Evolutionary conservation across 2,329 filamentous ascomycete genomes (phyloP).

Genomic region (Thelonectria blattea): DNA sequence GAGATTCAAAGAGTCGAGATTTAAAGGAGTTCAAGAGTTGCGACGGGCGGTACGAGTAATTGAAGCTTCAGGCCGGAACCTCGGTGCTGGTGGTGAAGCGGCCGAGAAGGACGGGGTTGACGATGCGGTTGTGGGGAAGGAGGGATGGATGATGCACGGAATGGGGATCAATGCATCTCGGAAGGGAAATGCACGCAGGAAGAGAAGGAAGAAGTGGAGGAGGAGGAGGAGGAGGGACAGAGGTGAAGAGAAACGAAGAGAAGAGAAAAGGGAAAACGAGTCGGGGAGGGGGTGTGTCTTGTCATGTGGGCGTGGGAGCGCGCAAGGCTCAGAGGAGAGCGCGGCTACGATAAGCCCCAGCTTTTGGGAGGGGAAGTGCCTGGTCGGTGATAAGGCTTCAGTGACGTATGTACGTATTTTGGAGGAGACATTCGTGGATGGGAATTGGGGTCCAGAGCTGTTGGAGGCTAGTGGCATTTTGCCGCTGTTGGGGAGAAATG

Average conservation of each 20-base stretch:
- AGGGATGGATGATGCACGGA: neutral
- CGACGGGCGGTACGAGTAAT: conserved; percentile 8
- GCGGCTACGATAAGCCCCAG: conserved; percentile 38
- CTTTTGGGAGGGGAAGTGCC: neutral
- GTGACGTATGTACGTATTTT: conserved; percentile 39
- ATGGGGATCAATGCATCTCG: conserved; percentile 5
- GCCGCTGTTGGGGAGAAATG: neutral
- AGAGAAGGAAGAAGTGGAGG: neutral
- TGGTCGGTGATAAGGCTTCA: conserved; percentile 34
- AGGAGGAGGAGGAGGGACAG: neutral
- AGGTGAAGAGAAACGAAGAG: neutral
- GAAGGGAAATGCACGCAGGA: conserved; percentile 2
- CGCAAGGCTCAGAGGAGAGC: conserved; percentile 18
- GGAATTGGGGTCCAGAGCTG: neutral
- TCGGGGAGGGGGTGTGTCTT: conserved; percentile 14
- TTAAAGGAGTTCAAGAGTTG: neutral
- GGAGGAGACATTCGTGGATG: too few relatives aligned
- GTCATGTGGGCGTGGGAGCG: conserved; percentile 20
- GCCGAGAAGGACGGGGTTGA: conserved; percentile 8
- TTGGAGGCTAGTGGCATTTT: conserved; percentile 9
- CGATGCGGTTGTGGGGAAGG: conserved; percentile 10
- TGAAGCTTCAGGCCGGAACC: conserved; percentile 12
- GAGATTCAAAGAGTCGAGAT: neutral
- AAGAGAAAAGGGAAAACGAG: neutral
- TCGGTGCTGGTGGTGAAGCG: conserved; percentile 8